A percentile compares a stretch with the other conserved stretches of the same genome.
Conservation (phyloP, 495 filamentous ascomycete species). For the Lichenothelia convexa region DNA sequence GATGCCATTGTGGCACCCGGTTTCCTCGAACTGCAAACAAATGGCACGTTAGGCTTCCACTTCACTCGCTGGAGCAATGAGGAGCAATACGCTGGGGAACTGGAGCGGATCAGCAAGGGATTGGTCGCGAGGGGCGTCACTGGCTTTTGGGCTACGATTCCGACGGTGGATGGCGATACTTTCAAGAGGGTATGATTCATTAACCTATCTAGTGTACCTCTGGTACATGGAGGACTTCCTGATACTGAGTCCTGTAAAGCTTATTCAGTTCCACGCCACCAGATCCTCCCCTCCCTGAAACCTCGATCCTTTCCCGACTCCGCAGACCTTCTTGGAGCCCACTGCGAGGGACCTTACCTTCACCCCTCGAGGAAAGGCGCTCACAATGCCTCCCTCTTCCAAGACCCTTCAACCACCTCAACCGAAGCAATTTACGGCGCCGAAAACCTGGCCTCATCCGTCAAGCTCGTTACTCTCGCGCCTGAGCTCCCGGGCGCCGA, state of each 20-base stretch:
- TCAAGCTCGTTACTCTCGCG: conserved; percentile 23
- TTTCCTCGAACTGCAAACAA: conserved; percentile 24
- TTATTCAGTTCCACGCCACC: conserved; percentile 3
- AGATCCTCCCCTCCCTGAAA: conserved; percentile 21
- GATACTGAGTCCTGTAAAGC: no score
- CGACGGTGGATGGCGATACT: conserved; percentile 18
- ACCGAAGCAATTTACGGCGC: conserved; percentile 16
- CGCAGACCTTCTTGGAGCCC: conserved; percentile 23
- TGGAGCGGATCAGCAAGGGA: conserved; percentile 17
- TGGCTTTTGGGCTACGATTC: conserved; percentile 24
- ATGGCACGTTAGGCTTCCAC: conserved; percentile 24
- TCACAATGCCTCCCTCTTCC: conserved; percentile 22
- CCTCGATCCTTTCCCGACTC: conserved; percentile 14
- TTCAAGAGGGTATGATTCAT: conserved; percentile 19
- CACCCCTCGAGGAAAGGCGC: conserved; percentile 22
- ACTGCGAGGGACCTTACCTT: conserved; percentile 25
- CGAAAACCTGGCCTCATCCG: conserved; percentile 7
- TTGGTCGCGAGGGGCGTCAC: conserved; percentile 24
- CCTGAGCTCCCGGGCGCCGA: conserved; percentile 18
- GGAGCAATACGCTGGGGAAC: conserved; percentile 14
- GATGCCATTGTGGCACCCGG: conserved; percentile 22
- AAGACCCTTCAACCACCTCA: conserved; percentile 9
- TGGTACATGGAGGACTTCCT: no score
- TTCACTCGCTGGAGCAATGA: conserved; percentile 23
- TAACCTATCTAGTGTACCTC: not conserved